Percentiles rank a stretch among this genome's conserved stretches.
Conservation (phyloP, 2,329 filamentous ascomycete genomes). For the Botryosphaeria dothidea region DNA sequence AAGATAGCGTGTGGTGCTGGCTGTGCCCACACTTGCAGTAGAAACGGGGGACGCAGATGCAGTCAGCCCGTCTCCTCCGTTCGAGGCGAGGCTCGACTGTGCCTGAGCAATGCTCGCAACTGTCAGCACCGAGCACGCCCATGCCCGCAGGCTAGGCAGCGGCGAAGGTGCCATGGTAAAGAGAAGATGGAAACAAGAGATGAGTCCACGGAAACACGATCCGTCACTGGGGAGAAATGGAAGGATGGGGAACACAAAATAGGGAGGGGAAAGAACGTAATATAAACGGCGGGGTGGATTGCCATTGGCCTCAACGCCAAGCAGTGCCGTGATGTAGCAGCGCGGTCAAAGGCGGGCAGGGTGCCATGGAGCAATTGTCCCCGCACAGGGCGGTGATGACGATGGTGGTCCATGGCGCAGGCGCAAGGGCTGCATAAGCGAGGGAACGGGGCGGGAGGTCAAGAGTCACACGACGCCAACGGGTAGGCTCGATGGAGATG, state of each 20-base stretch:
- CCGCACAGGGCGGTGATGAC: constrained; percentile 5
- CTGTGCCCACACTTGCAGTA: constrained; percentile 25
- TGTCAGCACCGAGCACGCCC: constrained; percentile 6
- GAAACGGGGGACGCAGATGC: neutral
- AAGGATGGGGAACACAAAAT: neutral
- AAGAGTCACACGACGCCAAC: neutral
- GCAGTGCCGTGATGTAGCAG: neutral
- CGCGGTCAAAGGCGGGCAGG: neutral
- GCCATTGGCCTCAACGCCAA: neutral
- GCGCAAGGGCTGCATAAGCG: constrained; percentile 2
- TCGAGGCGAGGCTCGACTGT: neutral
- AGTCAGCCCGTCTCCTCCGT: neutral
- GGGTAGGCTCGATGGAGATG: neutral
- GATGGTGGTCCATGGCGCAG: constrained; percentile 5
- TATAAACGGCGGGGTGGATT: neutral
- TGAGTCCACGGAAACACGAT: neutral
- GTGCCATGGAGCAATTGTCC: neutral
- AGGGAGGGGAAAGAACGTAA: neutral
- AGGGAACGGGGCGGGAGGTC: neutral
- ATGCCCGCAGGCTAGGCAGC: neutral
- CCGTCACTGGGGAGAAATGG: neutral
- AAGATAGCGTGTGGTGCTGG: constrained; percentile 33
- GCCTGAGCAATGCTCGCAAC: neutral
- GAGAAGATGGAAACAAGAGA: neutral
- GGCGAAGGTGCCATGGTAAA: neutral